These are phyloP conservation scores for Blastomyces gilchristii DNA, from an alignment of 2,329 filamentous ascomycete genomes.

Conservation along the genomic window DNA sequence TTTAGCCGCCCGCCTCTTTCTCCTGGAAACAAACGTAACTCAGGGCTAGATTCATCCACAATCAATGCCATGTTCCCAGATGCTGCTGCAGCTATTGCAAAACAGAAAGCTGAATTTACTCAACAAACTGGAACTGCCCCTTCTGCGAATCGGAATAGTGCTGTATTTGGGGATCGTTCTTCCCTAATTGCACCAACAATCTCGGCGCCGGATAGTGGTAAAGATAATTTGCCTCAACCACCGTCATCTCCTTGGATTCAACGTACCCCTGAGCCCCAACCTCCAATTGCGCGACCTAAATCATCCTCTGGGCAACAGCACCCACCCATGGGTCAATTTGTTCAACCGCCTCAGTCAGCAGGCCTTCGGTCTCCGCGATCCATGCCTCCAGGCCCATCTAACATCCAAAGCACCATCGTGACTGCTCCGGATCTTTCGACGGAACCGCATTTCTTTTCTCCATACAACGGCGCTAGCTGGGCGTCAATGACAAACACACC, in stretches of 20 bases:
- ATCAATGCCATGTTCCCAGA: constrained; percentile 99
- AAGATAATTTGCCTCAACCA: constrained; percentile 52
- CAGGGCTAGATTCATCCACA: constrained; percentile 80
- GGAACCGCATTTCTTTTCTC: constrained; percentile 80
- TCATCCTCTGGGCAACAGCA: constrained; percentile 67
- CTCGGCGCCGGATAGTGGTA: constrained; percentile 52
- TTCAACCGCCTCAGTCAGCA: constrained; percentile 65
- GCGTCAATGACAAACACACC: constrained; percentile 97
- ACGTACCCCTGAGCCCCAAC: constrained; percentile 41
- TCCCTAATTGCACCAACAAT: constrained; percentile 69
- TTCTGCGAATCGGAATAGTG: constrained; percentile 86
- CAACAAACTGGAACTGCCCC: constrained; percentile 87
- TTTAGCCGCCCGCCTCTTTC: constrained; percentile 69
- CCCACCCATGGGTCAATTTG: constrained; percentile 84
- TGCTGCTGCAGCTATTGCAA: constrained; percentile 94
- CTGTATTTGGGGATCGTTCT: constrained; percentile 62
- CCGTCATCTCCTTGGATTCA: constrained; percentile 74
- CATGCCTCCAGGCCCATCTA: constrained; percentile 50
- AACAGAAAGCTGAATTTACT: constrained; percentile 94
- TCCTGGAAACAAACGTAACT: constrained; percentile 77
- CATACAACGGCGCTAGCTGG: constrained; percentile 82
- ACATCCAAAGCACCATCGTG: constrained; percentile 75
- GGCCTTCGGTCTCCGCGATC: constrained; percentile 71
- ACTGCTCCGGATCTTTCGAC: constrained; percentile 55
- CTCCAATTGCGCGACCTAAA: constrained; percentile 57